Evolutionary conservation across 225 moss, liverwort and hornwort genomes (phyloP), one percentile per base, ranked within the genome.

Genomic region (Neckera pumila): DNA sequence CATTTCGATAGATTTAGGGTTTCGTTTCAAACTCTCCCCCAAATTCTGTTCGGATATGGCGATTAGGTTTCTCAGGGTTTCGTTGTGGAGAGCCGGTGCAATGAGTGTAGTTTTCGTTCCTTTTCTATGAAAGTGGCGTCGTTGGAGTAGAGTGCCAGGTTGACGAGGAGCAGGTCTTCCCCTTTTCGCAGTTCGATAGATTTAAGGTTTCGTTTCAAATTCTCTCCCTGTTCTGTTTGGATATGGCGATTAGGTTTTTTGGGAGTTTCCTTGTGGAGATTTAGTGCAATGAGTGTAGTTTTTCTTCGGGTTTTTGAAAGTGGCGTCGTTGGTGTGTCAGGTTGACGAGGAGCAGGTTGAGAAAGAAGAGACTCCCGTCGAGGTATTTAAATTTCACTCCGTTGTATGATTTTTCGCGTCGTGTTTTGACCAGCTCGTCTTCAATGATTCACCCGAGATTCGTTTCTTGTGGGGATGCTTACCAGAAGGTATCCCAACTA

Each of bases 341-440:
- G 90, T 90, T 57, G 91, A 86, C 33, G 76, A 78, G 92, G 67
- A 92, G 88, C 90, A 88, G 56, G 83, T 65, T 65, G 80, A 86
- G 84, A 89, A 92, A 43, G 89, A 81, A 73, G 84, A 90, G 78
- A 82, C 76, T 33, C 51, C 77, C 19, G 60, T 67, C 17, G 84
- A 91, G 89, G 89, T 88, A 81, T 59, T 31, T 36, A 18, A 56
- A 12, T 61, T 87, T 42, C 27, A 17, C 38, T 38, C 79, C 38
- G 38, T 79, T 56, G 11, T 34, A 75, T 51, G 56, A 60, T 80
- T 22, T 22, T 54, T 49, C 31, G 40, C 61, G 31, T 43, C 69
- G 36, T 66, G 84, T 75, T 76, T 78, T 17, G 16, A 33, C 40
- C 54, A 85, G 85, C 58, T 82, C 63, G 58, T 72, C 23, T 47